phyloP scores from a whole-genome alignment of 768 basidiomycete genomes.

The Russula abietina region DNA sequence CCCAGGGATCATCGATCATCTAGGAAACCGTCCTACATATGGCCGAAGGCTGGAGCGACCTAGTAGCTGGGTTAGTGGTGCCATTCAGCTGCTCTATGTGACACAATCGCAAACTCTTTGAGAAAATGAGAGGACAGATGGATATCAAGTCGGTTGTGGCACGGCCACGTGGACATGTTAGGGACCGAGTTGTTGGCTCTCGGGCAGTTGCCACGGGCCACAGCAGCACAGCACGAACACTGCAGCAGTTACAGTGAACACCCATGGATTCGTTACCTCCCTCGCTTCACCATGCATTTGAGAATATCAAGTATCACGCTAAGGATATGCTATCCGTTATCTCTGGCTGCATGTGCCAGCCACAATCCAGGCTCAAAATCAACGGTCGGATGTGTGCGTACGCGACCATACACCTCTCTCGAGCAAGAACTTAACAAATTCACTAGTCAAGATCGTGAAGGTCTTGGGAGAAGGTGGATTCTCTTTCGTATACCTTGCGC shows the following conservation, averaged over 20 bases:
- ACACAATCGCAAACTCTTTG: no score
- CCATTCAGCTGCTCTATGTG: no score
- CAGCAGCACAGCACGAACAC: not conserved
- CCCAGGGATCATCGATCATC: no score
- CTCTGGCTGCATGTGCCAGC: constrained; percentile 74
- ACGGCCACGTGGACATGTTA: not conserved
- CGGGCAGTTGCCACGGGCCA: not conserved
- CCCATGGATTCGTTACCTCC: constrained; percentile 17
- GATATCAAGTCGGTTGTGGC: no score
- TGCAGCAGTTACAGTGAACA: not conserved
- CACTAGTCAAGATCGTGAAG: constrained; percentile 76
- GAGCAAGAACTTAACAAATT: not conserved
- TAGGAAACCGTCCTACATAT: no score
- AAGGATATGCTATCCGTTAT: constrained; percentile 81
- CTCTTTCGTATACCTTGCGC: constrained; percentile 84
- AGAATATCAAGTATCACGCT: constrained; percentile 61
- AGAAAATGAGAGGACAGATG: no score
- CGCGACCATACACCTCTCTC: not conserved
- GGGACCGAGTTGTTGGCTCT: not conserved
- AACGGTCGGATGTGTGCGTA: constrained; percentile 88
- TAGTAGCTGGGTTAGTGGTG: no score
- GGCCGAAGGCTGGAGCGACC: no score
- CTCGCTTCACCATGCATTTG: constrained; percentile 38
- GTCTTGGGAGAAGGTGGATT: constrained; percentile 96
- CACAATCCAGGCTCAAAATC: constrained; percentile 85